Base-by-base conservation (phyloP, 2,329 filamentous ascomycete species). In the Pseudocercospora ulei region DNA sequence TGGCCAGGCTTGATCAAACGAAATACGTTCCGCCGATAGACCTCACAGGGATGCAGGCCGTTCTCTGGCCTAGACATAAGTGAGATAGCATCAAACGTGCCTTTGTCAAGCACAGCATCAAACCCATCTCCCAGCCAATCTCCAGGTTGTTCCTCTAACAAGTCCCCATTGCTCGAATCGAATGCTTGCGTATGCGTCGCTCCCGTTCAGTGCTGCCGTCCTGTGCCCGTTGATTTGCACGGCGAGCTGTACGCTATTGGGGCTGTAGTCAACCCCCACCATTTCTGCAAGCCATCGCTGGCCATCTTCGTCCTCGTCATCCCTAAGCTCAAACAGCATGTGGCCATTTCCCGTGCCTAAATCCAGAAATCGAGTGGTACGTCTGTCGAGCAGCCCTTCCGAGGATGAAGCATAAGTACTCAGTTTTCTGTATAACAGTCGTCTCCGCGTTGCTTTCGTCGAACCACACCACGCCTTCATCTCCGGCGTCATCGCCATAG, bases 61-160 rank as follows among this genome's bases (percentile, higher is more conserved):
- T 3, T 39, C n/a, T 43, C 39, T n/a, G 41, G 31, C 3, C 35
- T 38, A n/a, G 49, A 44, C 56, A 58, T 58, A 9, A 96, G 67
- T 34, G 78, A 86, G 20, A 98, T 81, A 6, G 90, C 90, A 66
- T 98, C 90, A 60, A 96, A 98, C 1, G 90, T 98, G 27, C 90
- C 90, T 65, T 98, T 98, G 64, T 98, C 90, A n/a, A 95, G 72
- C 0, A 95, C 79, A 0, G 95, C 76, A 62, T 96, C 86, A 66
- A 87, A 96, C 1, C 82, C 82, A 0, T 61, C 59, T 0, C 37
- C 52, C 3, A 86, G 64, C 77, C 80, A 85, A n/a, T n/a, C n/a
- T 1, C 60, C 61, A 2, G 62, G 50, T 12, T 51, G 30, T 22
- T 66, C 58, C 5, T 50, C 53, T 24, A 75, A 60, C 12, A 75